phyloP scores from a whole-genome alignment of 73 alveolate species.

The Paramecium biaurelia region DNA sequence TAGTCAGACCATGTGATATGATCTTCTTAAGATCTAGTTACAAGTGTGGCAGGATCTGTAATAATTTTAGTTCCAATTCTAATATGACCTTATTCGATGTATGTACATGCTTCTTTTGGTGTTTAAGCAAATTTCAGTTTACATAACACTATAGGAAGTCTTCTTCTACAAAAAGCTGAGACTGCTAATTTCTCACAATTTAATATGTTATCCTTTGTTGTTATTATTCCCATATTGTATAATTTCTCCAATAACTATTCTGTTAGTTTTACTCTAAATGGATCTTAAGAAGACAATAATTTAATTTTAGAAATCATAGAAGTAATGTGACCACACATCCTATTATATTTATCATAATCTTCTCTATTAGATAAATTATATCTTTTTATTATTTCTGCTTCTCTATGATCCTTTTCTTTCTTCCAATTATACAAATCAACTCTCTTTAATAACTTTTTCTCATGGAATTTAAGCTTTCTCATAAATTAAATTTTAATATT shows the following conservation, averaged over 20 bases:
- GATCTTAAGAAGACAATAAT: conserved; percentile 87
- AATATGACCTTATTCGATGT: conserved; percentile 85
- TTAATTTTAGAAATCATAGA: conserved; percentile 89
- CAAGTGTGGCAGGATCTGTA: conserved; percentile 98
- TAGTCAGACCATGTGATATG: conserved; percentile 93
- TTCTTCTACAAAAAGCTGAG: conserved; percentile 95
- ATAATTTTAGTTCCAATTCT: conserved; percentile 98
- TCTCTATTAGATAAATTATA: conserved; percentile 97
- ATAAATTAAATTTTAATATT: conserved; percentile 61
- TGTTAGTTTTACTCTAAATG: conserved; percentile 93
- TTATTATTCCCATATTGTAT: conserved; percentile 88
- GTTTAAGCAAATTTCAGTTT: conserved; percentile 91
- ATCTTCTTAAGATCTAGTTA: conserved; percentile 98
- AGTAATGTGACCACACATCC: conserved; percentile 90
- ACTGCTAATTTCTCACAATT: conserved; percentile 92
- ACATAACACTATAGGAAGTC: conserved; percentile 96
- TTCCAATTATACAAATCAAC: conserved; percentile 98
- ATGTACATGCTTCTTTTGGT: conserved; percentile 85
- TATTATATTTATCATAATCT: conserved; percentile 94
- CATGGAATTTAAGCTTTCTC: conserved; percentile 99
- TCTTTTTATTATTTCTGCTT: conserved; percentile 87
- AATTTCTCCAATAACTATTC: conserved; percentile 92
- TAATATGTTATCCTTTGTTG: conserved; percentile 74
- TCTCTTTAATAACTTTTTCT: conserved; percentile 96
- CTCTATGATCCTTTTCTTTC: conserved; percentile 89